These are phyloP conservation scores for Narthecium ossifragum DNA, from an alignment of 106 monocot genomes.

Conservation along the genomic window DNA sequence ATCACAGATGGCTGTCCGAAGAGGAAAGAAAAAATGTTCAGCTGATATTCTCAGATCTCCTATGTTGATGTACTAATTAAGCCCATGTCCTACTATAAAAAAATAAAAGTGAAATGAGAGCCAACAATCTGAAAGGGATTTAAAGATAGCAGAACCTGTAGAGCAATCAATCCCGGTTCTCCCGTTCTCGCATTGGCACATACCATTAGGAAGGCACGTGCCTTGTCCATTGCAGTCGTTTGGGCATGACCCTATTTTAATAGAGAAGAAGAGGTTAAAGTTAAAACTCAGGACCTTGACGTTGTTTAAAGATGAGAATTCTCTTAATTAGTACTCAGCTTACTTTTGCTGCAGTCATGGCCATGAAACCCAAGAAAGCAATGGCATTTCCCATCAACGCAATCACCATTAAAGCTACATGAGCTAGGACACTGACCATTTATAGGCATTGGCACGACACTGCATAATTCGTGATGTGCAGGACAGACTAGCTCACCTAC, in stretches of 20 bases:
- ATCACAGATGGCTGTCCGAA: conserved; percentile 75
- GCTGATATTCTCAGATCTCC: no score
- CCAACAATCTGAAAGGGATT: not conserved
- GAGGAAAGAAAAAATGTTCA: not conserved
- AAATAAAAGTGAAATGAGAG: no score
- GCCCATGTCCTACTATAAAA: no score
- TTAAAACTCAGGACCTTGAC: no score
- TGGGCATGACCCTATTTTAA: conserved; percentile 83
- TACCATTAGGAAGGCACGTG: conserved; percentile 56
- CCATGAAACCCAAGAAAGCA: conserved; percentile 97
- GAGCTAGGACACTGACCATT: conserved; percentile 70
- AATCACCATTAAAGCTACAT: conserved; percentile 84
- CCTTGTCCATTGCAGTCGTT: conserved; percentile 67
- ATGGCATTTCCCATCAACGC: conserved; percentile 72
- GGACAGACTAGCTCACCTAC: conserved; percentile 96
- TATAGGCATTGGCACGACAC: conserved; percentile 22
- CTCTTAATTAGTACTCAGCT: conserved; percentile 6
- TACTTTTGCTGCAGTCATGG: conserved; percentile 81
- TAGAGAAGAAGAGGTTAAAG: no score
- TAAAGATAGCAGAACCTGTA: no score
- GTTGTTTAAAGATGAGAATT: not conserved
- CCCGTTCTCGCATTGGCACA: conserved; percentile 71
- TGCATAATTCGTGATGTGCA: conserved; percentile 90
- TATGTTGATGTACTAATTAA: no score
- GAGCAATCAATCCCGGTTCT: conserved; percentile 94